Evolutionary conservation across 148 eudicot species (phyloP).

Genomic region (Rhododendron ferrugineum): DNA sequence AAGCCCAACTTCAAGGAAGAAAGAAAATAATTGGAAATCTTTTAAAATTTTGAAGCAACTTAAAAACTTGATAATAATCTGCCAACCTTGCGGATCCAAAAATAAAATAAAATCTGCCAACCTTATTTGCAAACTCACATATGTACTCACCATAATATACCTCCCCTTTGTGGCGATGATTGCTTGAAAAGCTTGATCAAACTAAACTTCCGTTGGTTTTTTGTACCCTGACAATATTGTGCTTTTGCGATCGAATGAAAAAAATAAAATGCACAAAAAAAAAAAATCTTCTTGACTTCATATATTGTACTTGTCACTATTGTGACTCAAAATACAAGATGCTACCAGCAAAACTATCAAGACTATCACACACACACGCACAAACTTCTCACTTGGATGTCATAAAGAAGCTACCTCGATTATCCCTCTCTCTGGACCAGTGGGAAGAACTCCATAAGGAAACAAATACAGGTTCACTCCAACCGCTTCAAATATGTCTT

Average conservation of each 20-base stretch:
- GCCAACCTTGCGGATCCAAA: no score
- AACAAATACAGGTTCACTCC: constrained; percentile 81
- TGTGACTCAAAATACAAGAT: not conserved
- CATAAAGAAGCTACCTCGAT: constrained; percentile 58
- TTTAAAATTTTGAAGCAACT: not conserved
- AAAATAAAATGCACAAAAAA: not conserved
- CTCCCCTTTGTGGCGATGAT: not conserved
- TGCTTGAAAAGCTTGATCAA: not conserved
- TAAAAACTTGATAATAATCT: not conserved
- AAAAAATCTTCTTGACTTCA: not conserved
- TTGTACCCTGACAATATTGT: not conserved
- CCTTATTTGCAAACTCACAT: not conserved
- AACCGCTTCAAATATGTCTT: constrained; percentile 79
- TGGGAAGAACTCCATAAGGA: constrained; percentile 99
- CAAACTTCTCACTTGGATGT: constrained; percentile 1
- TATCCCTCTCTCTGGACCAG: constrained; percentile 91
- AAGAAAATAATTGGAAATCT: not conserved
- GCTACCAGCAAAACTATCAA: not conserved
- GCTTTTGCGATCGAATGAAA: not conserved
- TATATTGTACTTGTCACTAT: not conserved
- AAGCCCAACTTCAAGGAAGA: not conserved
- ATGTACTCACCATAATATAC: not conserved
- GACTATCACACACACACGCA: not conserved
- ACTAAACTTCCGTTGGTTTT: not conserved
- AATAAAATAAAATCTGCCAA: not conserved